Evolutionary conservation across 306 rosid species (phyloP).

Genomic region (Notholithocarpus densiflorus): DNA sequence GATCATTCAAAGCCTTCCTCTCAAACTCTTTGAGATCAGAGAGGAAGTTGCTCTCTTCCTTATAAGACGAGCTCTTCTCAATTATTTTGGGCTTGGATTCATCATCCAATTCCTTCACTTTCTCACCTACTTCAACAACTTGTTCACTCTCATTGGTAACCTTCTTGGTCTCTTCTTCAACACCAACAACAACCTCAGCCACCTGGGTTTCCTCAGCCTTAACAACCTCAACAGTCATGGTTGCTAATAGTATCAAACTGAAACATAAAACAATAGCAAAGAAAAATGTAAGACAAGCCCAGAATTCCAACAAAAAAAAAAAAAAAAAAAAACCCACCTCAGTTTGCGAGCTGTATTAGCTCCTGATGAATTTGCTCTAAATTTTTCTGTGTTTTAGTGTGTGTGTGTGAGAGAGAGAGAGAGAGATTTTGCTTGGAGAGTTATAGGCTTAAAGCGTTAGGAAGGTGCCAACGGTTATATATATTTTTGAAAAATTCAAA

Average conservation of each 20-base stretch:
- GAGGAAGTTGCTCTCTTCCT: constrained; percentile 50
- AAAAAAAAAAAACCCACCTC: not conserved
- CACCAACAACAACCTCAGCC: constrained; percentile 26
- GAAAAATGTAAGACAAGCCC: not conserved
- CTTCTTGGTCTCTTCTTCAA: constrained; percentile 14
- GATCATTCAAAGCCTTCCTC: constrained; percentile 37
- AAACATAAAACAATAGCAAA: not conserved
- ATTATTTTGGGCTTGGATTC: constrained; percentile 8
- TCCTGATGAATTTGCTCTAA: not conserved
- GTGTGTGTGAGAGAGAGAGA: not conserved
- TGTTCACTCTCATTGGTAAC: constrained; percentile 1
- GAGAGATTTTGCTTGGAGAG: no score
- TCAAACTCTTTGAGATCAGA: constrained; percentile 49
- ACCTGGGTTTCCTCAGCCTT: constrained; percentile 31
- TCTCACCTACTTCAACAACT: not conserved
- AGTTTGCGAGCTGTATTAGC: not conserved
- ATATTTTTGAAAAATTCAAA: not conserved
- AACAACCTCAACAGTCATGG: constrained; percentile 45
- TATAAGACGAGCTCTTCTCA: constrained; percentile 41
- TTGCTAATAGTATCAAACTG: not conserved
- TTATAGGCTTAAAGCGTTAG: no score
- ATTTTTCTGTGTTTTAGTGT: not conserved
- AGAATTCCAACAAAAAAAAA: not conserved
- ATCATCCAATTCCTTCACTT: constrained; percentile 14
- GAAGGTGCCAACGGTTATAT: constrained; percentile 24